A percentile compares a stretch with the other conserved stretches of the same genome.
phyloP scores from a whole-genome alignment of 139 green algal species.

The Closterium sp. region DNA sequence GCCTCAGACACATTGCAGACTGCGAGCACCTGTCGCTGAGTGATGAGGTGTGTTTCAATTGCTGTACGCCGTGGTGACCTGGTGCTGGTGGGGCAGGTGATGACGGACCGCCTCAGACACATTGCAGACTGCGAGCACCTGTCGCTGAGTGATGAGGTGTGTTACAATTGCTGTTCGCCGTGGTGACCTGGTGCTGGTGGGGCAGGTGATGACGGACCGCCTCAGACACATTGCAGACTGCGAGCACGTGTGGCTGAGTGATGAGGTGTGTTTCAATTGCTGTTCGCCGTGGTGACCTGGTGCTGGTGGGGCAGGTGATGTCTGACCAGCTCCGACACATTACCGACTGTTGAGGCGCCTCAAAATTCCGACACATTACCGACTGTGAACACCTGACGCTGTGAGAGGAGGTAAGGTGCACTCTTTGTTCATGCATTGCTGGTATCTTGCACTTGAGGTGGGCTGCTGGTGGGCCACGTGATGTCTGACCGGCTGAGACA shows the following conservation, averaged over 20 bases:
- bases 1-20: too few relatives aligned
- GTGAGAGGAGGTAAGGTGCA: neutral
- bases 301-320: slow-evolving; percentile 63
- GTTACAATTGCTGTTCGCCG: too few relatives aligned
- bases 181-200: too few relatives aligned
- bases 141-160: slow-evolving; percentile 28
- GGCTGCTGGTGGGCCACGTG: neutral
- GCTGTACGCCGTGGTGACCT: too few relatives aligned
- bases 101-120: too few relatives aligned
- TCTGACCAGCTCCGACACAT: slow-evolving; percentile 73
- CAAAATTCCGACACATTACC: too few relatives aligned
- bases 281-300: too few relatives aligned
- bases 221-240: slow-evolving; percentile 71
- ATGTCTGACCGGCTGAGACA: neutral
- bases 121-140: neutral
- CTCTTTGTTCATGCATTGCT: neutral
- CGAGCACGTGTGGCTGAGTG: too few relatives aligned
- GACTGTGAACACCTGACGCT: neutral
- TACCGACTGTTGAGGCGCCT: too few relatives aligned
- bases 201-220: slow-evolving; percentile 66
- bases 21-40: neutral
- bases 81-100: too few relatives aligned
- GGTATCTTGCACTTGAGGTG: neutral
- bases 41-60: too few relatives aligned
- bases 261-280: too few relatives aligned